phyloP scores from a whole-genome alignment of 257 asterid genomes.

The Mitragyna speciosa region DNA sequence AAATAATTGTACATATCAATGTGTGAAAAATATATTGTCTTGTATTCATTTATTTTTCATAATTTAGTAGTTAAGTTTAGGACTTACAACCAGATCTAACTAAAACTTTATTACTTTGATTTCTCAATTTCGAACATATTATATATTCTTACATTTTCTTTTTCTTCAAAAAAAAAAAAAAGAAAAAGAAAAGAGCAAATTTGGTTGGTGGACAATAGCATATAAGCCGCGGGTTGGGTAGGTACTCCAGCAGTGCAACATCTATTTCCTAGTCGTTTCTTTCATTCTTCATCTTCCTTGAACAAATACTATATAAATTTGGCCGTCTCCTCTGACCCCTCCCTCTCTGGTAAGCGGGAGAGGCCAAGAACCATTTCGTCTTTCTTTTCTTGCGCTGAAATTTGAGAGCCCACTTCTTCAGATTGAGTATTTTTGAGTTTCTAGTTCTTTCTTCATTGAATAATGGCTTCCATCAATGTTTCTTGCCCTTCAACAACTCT shows the following conservation, averaged over 20 bases:
- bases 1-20: no score
- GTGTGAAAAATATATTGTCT: no score
- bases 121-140: no score
- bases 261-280: conserved; percentile 22
- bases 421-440: background rate
- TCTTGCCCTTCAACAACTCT: conserved; percentile 56
- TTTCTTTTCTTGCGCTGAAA: background rate
- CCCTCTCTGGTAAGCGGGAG: conserved; percentile 2
- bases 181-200: background rate
- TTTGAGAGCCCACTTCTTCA: background rate
- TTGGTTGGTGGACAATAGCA: conserved; percentile 13
- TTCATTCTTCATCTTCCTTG: conserved; percentile 5
- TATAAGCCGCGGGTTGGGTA: background rate
- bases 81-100: no score
- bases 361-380: background rate
- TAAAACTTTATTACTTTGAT: no score
- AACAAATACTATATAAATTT: background rate
- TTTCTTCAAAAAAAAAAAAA: background rate
- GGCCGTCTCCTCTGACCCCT: conserved; percentile 6
- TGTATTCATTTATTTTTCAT: no score
- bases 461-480: conserved; percentile 67
- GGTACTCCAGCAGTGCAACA: no score
- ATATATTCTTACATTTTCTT: no score
- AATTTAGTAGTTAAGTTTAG: no score
- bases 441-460: conserved; percentile 4